Evolutionary conservation across 1,284 basidiomycete genomes (phyloP), one percentile per base, ranked within the genome.

Genomic region (Leccinum angustisporum): DNA sequence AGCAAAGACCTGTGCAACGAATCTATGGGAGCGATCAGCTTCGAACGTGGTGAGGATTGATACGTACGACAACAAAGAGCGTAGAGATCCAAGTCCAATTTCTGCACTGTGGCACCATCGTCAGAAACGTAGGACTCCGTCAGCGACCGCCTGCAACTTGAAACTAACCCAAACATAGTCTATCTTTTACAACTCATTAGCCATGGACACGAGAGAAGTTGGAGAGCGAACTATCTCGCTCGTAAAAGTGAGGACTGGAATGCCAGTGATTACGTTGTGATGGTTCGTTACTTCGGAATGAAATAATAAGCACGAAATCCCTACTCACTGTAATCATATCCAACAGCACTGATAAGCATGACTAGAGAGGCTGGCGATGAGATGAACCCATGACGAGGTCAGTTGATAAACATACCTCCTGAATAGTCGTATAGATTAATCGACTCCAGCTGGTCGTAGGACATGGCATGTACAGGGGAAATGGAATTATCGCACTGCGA

Each of bases 1-100:
- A 64, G 43, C 27, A 62, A 34, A 71, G 27, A 2, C 67, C 69
- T 5, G 55, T 0, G n/a, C 70, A 70, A 8, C 68, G 66, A 33
- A 66, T 54, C 66, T 67, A 52, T n/a, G 14, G 14, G 5, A 40
- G 16, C 3, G 27, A 38, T 55, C 9, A 38, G 14, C n/a, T 18
- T 27, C 9, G 14, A 33, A 16, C 33, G 1, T 9, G 1, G 13
- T 13, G 6, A 21, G n/a, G 36, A 8, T 5, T 11, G 14, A 27
- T 51, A 61, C 69, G 0, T 50, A 68, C 69, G 2, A 71, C 3
- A 13, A 62, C 3, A 30, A 68, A 68, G 2, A 66, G 18, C 8
- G 18, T 27, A 11, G 69, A 61, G 5, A 71, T 58, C 31, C 54
- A 56, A 9, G 58, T 66, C 69, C 67, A 71, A 3, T 55, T 53